phyloP scores from a whole-genome alignment of 768 basidiomycete genomes.

The Russula brevipes region DNA sequence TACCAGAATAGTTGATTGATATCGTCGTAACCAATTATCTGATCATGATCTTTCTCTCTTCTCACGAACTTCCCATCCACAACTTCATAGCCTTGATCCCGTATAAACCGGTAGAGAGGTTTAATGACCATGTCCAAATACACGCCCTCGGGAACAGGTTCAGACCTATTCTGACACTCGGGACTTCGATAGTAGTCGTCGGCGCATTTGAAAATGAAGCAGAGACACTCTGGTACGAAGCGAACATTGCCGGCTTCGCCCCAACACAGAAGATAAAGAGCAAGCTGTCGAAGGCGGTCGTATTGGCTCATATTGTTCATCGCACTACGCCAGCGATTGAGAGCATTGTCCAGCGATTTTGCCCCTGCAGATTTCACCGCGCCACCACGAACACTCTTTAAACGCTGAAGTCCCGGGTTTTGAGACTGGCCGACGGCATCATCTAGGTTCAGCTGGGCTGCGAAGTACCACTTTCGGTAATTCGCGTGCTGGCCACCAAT shows the following conservation, averaged over 20 bases:
- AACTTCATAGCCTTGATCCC: slow-evolving; percentile 96
- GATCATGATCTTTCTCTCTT: slow-evolving; percentile 89
- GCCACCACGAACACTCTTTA: slow-evolving; percentile 73
- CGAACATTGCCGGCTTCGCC: slow-evolving; percentile 97
- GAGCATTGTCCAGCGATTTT: slow-evolving; percentile 90
- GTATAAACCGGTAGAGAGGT: slow-evolving; percentile 91
- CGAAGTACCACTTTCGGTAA: slow-evolving; percentile 99
- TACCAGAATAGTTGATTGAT: slow-evolving; percentile 99
- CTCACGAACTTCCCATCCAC: slow-evolving; percentile 92
- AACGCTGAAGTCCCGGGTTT: slow-evolving; percentile 87
- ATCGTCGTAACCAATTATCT: slow-evolving; percentile 99
- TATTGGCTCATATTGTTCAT: slow-evolving; percentile 99
- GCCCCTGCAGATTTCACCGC: slow-evolving; percentile 46
- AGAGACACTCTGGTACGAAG: slow-evolving; percentile 93
- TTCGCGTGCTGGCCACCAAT: slow-evolving; percentile 98
- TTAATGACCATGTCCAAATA: slow-evolving; percentile 91
- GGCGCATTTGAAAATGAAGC: slow-evolving; percentile 99
- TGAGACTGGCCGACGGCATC: slow-evolving; percentile 95
- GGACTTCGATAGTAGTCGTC: slow-evolving; percentile 99
- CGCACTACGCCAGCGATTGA: slow-evolving; percentile 93
- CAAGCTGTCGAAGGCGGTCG: slow-evolving; percentile 93
- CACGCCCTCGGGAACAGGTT: slow-evolving; percentile 90
- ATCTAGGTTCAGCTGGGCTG: slow-evolving; percentile 97
- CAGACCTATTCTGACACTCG: slow-evolving; percentile 91
- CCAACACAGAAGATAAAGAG: slow-evolving; percentile 95